Conservation (phyloP, 2,329 filamentous ascomycete genomes). For the Trichoderma atrobrunneum region DNA sequence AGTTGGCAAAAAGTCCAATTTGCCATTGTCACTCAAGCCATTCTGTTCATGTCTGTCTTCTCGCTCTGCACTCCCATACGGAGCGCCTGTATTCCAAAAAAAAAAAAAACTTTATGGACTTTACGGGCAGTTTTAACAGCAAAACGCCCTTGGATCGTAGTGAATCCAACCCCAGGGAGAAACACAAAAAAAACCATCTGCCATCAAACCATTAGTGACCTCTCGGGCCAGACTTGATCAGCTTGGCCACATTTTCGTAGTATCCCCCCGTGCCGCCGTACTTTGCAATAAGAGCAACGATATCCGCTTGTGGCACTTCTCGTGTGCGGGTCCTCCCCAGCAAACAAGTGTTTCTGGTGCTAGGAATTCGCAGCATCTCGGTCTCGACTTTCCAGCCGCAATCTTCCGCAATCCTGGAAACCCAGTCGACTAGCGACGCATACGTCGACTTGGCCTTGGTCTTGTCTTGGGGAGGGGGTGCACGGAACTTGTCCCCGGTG, state of each 20-base stretch:
- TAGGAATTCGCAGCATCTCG: constrained; percentile 87
- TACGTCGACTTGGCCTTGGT: constrained; percentile 66
- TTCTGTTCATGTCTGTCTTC: neutral
- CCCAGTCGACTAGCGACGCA: constrained; percentile 78
- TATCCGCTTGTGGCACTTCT: constrained; percentile 32
- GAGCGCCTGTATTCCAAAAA: neutral
- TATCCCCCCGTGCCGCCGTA: constrained; percentile 59
- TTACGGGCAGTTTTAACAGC: neutral
- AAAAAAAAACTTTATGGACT: neutral
- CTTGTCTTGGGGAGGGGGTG: constrained; percentile 53
- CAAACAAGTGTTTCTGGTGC: constrained; percentile 81
- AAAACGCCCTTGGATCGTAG: neutral
- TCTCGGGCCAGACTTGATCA: constrained; percentile 51
- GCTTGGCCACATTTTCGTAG: constrained; percentile 56
- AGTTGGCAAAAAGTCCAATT: neutral
- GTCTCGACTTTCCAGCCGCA: constrained; percentile 75
- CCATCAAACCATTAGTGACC: constrained; percentile 34
- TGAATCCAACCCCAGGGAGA: neutral
- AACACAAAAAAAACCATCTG: neutral
- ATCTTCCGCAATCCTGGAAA: constrained; percentile 64
- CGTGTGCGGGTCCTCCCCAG: constrained; percentile 56
- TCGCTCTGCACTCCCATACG: neutral
- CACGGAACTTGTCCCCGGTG: constrained; percentile 70
- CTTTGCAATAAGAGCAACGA: constrained; percentile 45
- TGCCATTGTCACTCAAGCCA: neutral